A percentile compares a stretch with the other conserved stretches of the same genome.
These are phyloP conservation scores for Vanderwaltozyma verrucispora DNA, from an alignment of 805 yeast species.

Conservation along the genomic window DNA sequence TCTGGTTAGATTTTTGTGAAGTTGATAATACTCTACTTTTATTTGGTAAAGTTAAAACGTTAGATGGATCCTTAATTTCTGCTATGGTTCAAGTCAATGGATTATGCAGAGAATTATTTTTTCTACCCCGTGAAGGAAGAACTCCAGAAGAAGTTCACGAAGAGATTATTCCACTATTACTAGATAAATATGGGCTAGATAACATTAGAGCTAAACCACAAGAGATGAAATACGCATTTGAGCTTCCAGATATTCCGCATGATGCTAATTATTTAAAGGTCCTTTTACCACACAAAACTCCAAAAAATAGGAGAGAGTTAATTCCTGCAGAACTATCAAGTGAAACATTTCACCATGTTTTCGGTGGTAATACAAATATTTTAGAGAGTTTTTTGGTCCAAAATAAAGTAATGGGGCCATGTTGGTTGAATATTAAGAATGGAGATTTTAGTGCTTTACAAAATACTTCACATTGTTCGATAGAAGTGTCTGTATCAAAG, in stretches of 20 bases:
- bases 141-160: conserved; percentile 60
- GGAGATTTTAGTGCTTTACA: conserved; percentile 49
- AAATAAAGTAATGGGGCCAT: conserved; percentile 89
- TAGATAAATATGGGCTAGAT: conserved; percentile 51
- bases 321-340: conserved; percentile 63
- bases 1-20: conserved; percentile 85
- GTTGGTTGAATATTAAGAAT: conserved; percentile 75
- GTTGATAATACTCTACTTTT: conserved; percentile 56
- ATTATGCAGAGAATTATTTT: conserved; percentile 58
- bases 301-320: conserved; percentile 37
- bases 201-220: conserved; percentile 62
- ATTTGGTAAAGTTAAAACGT: conserved; percentile 69
- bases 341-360: conserved; percentile 64
- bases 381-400: conserved; percentile 83
- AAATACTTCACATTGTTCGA: conserved; percentile 68
- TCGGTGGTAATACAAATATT: conserved; percentile 63
- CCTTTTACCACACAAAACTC: conserved; percentile 61
- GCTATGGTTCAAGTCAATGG: conserved; percentile 69
- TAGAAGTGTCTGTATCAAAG: conserved; percentile 53
- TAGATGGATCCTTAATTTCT: conserved; percentile 51
- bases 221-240: conserved; percentile 79
- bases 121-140: conserved; percentile 59
- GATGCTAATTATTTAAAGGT: conserved; percentile 75
- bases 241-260: conserved; percentile 61
- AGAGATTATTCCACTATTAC: conserved; percentile 59